Base-by-base conservation (phyloP, 768 basidiomycete species). In the Phylloporus arenicola region DNA sequence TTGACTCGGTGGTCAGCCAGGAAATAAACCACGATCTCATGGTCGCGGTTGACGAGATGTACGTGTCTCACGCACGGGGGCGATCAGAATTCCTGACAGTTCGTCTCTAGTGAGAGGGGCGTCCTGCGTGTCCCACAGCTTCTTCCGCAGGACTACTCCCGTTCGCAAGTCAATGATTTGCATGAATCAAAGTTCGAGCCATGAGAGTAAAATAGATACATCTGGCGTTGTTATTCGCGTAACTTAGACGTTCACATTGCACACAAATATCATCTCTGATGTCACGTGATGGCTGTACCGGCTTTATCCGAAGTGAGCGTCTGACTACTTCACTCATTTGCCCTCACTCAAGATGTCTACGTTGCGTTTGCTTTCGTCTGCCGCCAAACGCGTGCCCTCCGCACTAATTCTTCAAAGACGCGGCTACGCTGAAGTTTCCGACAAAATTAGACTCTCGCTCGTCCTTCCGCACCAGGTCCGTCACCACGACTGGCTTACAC, bases 1-100 rank as follows among this genome's bases (percentile, higher is more conserved):
- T 81, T 44, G 92, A 99, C 70, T 95, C 92, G n/a, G 86, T 88
- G 45, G 91, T 99, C 17, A 86, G 77, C 45, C 79, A 90, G 60
- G 84, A 88, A 69, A 92, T 98, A 63, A 96, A 93, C 63, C 96
- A 94, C 64, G 96, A 99, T 70, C 77, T 99, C 24, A 75, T 96
- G 64, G 76, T 83, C 40, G 89, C 91, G 2, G 71, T 96, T 6
- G 94, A 98, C 63, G 88, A 92, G 67, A 87, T 98, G 90, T 96
- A 68, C 66, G 92, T 77, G 3, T 47, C 41, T 52, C 37, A 6
- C 24, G 14, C 35, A 13, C 19, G 31, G 11, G 17, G 25, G 20
- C 2, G 17, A 31, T 27, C 11, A 42, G 22, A 24, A 17, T 44
- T 37, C 1, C 45, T 57, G 41, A 54, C 41, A 44, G 33, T 6